Conservation (phyloP, 2,329 filamentous ascomycete species). For the Cladosporium sp. region DNA sequence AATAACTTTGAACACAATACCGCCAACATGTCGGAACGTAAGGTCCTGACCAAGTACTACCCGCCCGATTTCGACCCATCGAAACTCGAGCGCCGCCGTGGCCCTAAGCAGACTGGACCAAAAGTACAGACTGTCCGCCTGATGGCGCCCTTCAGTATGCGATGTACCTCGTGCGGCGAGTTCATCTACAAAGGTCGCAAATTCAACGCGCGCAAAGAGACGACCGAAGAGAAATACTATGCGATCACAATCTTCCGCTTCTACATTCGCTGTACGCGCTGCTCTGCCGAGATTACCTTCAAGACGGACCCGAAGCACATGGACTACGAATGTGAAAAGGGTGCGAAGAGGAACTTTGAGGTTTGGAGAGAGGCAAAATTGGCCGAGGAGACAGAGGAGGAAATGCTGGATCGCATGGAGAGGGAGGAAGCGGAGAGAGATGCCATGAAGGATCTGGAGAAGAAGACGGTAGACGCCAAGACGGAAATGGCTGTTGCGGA, state of each 20-base stretch:
- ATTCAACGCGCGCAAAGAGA: slow-evolving; percentile 94
- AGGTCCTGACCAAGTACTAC: slow-evolving; percentile 67
- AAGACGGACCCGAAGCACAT: slow-evolving; percentile 92
- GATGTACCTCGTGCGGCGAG: slow-evolving; percentile 66
- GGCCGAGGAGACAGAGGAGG: slow-evolving; percentile 76
- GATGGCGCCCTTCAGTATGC: slow-evolving; percentile 84
- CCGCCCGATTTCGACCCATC: slow-evolving; percentile 85
- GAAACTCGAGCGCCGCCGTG: slow-evolving; percentile 63
- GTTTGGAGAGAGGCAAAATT: slow-evolving; percentile 71
- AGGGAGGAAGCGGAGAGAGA: slow-evolving; percentile 75
- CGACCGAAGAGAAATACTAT: slow-evolving; percentile 84
- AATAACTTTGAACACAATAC: background rate
- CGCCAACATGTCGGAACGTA: slow-evolving; percentile 72
- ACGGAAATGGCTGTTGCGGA: slow-evolving; percentile 96
- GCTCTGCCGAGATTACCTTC: slow-evolving; percentile 83
- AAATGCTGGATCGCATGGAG: slow-evolving; percentile 80
- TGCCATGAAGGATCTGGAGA: slow-evolving; percentile 91
- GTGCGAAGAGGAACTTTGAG: slow-evolving; percentile 90
- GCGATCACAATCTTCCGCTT: slow-evolving; percentile 84
- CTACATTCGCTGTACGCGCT: slow-evolving; percentile 78
- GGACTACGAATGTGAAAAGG: slow-evolving; percentile 77
- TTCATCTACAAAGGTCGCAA: slow-evolving; percentile 92
- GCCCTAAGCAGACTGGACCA: slow-evolving; percentile 67
- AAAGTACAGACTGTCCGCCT: slow-evolving; percentile 82
- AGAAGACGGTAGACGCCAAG: slow-evolving; percentile 88